Evolutionary conservation across 345 rosid species (phyloP).

Genomic region (Tarenaya hassleriana): DNA sequence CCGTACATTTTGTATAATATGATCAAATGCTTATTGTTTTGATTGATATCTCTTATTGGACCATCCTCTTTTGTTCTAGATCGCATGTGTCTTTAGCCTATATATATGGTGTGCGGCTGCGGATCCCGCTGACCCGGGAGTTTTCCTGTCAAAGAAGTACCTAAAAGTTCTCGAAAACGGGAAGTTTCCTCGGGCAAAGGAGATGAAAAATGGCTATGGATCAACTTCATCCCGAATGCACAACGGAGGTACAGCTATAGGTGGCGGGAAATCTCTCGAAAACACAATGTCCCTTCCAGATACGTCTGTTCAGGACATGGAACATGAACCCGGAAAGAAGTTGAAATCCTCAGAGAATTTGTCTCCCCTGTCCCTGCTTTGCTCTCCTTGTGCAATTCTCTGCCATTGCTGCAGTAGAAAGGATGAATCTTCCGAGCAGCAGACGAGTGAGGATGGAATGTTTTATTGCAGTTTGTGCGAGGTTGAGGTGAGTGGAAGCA

Average conservation of each 20-base stretch:
- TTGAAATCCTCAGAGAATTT: constrained; percentile 30
- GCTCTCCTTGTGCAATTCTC: constrained; percentile 59
- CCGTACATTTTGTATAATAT: too few species aligned
- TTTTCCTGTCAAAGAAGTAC: constrained; percentile 72
- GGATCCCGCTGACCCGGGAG: constrained; percentile 87
- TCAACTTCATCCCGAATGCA: constrained; percentile 43
- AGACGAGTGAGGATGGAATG: constrained; percentile 90
- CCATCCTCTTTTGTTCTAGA: constrained; percentile 32
- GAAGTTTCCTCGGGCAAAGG: constrained; percentile 41
- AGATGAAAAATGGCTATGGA: constrained; percentile 55
- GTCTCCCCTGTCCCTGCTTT: constrained; percentile 40
- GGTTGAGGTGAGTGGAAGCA: constrained; percentile 62
- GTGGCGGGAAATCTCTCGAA: constrained; percentile 49
- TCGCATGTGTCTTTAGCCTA: constrained; percentile 62
- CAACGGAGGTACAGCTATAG: constrained; percentile 38
- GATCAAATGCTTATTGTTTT: background rate
- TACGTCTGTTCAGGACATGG: constrained; percentile 31
- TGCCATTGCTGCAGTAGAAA: constrained; percentile 49
- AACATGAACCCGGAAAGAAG: constrained; percentile 32
- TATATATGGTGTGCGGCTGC: constrained; percentile 85
- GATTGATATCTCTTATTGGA: constrained; percentile 1
- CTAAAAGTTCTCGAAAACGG: constrained; percentile 47
- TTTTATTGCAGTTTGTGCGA: constrained; percentile 95
- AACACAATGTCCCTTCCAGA: too few species aligned
- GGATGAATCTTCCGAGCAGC: constrained; percentile 61